Evolutionary conservation across 106 monocot species (phyloP).

Genomic region (Amphibolis antarctica): DNA sequence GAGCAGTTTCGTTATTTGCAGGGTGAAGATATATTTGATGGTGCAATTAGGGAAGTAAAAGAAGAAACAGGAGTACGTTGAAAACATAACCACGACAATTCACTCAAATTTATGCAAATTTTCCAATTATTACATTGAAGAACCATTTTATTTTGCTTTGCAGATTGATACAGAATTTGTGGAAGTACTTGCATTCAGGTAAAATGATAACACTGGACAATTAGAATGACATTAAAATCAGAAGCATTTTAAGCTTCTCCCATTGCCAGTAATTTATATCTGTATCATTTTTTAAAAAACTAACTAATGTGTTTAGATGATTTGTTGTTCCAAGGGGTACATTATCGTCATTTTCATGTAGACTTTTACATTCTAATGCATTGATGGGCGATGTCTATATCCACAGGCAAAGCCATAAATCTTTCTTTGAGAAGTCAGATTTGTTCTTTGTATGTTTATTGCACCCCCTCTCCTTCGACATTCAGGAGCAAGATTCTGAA

Average conservation of each 20-base stretch:
- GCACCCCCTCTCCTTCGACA: slow-evolving; percentile 60
- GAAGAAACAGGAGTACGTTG: slow-evolving; percentile 90
- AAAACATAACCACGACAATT: background rate
- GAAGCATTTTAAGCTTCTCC: too few species aligned
- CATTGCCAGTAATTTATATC: too few species aligned
- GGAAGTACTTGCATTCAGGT: slow-evolving; percentile 92
- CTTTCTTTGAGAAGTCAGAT: slow-evolving; percentile 89
- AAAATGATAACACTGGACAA: background rate
- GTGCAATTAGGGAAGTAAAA: slow-evolving; percentile 81
- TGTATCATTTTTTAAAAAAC: too few species aligned
- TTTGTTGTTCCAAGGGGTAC: too few species aligned
- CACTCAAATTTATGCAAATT: slow-evolving; percentile 2
- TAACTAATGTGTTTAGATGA: too few species aligned
- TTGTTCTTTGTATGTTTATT: slow-evolving; percentile 83
- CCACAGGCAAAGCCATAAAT: slow-evolving; percentile 72
- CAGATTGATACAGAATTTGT: slow-evolving; percentile 87
- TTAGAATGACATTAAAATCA: background rate
- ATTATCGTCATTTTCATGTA: too few species aligned
- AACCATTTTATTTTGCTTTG: slow-evolving; percentile 4
- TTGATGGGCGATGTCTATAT: background rate
- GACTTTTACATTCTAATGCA: too few species aligned
- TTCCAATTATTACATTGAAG: background rate
- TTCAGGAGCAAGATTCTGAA: slow-evolving; percentile 82
- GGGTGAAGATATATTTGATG: slow-evolving; percentile 81
- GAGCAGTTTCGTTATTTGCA: slow-evolving; percentile 13